phyloP scores from a whole-genome alignment of 2,329 filamentous ascomycete genomes.

The Paramyrothecium roridum region DNA sequence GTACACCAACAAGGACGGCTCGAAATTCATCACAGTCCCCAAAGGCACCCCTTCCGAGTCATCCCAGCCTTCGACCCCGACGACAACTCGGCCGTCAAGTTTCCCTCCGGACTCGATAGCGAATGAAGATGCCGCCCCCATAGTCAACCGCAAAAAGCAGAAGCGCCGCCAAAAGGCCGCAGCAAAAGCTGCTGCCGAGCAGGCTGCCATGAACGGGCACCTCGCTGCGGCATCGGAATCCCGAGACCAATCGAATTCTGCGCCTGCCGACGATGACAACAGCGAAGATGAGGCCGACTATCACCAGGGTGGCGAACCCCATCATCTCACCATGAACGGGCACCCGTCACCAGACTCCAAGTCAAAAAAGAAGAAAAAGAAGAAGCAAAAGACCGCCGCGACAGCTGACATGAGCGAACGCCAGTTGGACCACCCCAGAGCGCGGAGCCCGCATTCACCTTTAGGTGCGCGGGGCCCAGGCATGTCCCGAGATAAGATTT shows the following conservation, averaged over 20 bases:
- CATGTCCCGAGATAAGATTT: slow-evolving; percentile 80
- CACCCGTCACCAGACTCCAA: slow-evolving; percentile 29
- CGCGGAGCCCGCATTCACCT: slow-evolving; percentile 19
- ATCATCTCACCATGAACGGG: slow-evolving; percentile 23
- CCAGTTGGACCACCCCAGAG: not conserved
- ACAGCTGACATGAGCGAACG: not conserved
- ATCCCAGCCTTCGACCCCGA: slow-evolving; percentile 50
- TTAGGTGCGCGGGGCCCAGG: slow-evolving; percentile 31
- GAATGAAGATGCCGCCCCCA: slow-evolving; percentile 29
- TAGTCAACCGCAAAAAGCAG: slow-evolving; percentile 90
- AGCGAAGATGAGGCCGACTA: slow-evolving; percentile 54
- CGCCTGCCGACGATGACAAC: slow-evolving; percentile 43
- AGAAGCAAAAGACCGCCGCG: slow-evolving; percentile 56
- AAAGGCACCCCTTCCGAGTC: slow-evolving; percentile 52
- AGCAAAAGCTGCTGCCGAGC: slow-evolving; percentile 55
- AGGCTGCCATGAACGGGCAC: slow-evolving; percentile 35
- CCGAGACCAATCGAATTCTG: slow-evolving; percentile 15
- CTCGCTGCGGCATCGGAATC: slow-evolving; percentile 28
- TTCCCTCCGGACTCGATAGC: slow-evolving; percentile 21
- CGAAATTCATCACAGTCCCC: slow-evolving; percentile 65
- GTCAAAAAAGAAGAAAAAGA: slow-evolving; percentile 64
- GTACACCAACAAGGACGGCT: slow-evolving; percentile 66
- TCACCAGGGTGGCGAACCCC: slow-evolving; percentile 28
- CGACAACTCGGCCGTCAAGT: slow-evolving; percentile 33
- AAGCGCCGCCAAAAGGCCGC: slow-evolving; percentile 87